phyloP scores from a whole-genome alignment of 176 grass and related monocot genomes.

The Leersia perrieri region DNA sequence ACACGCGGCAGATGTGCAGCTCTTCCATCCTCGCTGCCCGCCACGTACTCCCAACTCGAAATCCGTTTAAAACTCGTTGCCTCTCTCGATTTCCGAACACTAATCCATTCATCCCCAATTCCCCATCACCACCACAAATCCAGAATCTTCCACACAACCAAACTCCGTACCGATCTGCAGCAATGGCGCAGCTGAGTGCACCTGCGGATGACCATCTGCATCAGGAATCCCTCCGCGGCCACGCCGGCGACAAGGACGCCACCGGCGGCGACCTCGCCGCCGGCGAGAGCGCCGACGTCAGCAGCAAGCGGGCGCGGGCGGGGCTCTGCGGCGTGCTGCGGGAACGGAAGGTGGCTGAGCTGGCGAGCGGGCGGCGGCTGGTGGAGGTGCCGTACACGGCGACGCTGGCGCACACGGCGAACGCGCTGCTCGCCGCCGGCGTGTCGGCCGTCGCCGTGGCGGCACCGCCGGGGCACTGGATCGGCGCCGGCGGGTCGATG shows the following conservation, averaged over 20 bases:
- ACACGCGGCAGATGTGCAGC: constrained; percentile 16
- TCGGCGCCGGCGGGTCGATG: constrained; percentile 83
- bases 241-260: background rate
- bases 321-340: constrained; percentile 59
- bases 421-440: constrained; percentile 57
- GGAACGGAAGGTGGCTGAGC: constrained; percentile 53
- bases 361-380: constrained; percentile 60
- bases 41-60: constrained; percentile 18
- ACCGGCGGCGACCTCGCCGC: background rate
- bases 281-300: background rate
- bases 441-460: constrained; percentile 66
- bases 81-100: background rate
- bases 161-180: background rate
- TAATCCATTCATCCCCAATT: background rate
- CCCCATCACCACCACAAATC: background rate
- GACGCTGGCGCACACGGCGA: constrained; percentile 64
- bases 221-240: background rate
- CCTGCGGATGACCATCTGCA: background rate
- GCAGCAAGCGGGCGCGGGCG: constrained; percentile 59
- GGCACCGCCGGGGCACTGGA: constrained; percentile 77
- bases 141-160: background rate
- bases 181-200: constrained; percentile 38
- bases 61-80: background rate
- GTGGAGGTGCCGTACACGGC: constrained; percentile 90
- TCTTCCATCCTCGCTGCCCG: background rate